Percentiles rank a stretch among this genome's conserved stretches.
Conservation (phyloP, 805 yeast genomes). For the Candida fluviatilis region DNA sequence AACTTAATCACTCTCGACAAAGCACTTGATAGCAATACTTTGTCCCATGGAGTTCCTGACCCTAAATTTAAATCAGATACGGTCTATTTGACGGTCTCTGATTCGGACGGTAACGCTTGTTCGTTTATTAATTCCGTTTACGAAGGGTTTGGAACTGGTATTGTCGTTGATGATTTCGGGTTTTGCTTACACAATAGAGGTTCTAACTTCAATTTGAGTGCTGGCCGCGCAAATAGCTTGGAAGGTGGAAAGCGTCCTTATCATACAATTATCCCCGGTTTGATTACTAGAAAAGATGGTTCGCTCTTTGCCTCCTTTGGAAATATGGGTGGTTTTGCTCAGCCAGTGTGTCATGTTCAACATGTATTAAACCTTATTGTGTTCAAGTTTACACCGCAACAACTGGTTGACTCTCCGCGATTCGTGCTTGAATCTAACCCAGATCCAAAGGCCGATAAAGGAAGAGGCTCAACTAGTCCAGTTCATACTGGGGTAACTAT, state of each 20-base stretch:
- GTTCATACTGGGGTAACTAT: conserved; percentile 54
- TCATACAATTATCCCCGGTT: conserved; percentile 81
- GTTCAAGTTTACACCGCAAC: conserved; percentile 67
- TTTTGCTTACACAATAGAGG: conserved; percentile 76
- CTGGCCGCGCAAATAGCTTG: conserved; percentile 53
- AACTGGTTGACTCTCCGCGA: conserved; percentile 72
- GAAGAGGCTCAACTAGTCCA: conserved; percentile 63
- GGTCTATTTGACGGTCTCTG: conserved; percentile 63
- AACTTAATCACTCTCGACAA: conserved; percentile 37
- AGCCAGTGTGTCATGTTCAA: conserved; percentile 82
- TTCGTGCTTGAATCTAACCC: conserved; percentile 58
- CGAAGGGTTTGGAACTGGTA: conserved; percentile 65
- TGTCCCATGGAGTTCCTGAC: conserved; percentile 54
- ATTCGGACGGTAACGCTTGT: conserved; percentile 70
- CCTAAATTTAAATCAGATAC: conserved; percentile 63
- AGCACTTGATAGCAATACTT: conserved; percentile 38
- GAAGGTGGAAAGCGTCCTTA: conserved; percentile 73
- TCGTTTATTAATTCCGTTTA: conserved; percentile 77
- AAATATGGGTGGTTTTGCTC: conserved; percentile 85
- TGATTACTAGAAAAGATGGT: conserved; percentile 53
- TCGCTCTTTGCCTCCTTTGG: conserved; percentile 67
- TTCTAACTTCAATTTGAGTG: conserved; percentile 62
- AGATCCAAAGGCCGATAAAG: conserved; percentile 40
- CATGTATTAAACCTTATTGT: conserved; percentile 62
- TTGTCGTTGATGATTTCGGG: conserved; percentile 61